Evolutionary conservation across 768 basidiomycete species (phyloP).

Genomic region (Paxillus involutus): DNA sequence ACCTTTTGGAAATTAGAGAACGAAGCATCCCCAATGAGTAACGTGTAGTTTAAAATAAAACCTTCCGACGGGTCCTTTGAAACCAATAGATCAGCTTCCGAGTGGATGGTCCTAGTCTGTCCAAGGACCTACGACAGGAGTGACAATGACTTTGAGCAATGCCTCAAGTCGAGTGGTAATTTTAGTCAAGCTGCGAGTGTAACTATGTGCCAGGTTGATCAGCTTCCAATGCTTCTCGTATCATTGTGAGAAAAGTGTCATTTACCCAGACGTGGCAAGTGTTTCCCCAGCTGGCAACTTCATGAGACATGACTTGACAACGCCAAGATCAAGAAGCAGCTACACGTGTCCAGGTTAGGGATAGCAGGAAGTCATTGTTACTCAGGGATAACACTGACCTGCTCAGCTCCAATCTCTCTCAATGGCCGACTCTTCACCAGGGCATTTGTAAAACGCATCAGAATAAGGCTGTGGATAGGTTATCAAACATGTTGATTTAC

Average conservation of each 20-base stretch:
- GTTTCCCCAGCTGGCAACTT: constrained; percentile 75
- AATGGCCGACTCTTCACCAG: constrained; percentile 90
- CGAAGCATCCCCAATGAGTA: constrained; percentile 91
- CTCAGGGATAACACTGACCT: constrained; percentile 45
- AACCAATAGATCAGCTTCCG: not conserved
- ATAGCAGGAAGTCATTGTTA: not conserved
- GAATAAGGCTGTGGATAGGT: constrained; percentile 56
- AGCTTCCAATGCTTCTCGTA: constrained; percentile 9
- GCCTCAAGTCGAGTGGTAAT: constrained; percentile 83
- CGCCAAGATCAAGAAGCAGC: constrained; percentile 90
- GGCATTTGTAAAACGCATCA: constrained; percentile 86
- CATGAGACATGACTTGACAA: constrained; percentile 76
- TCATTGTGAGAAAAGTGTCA: not conserved
- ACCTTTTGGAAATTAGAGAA: constrained; percentile 99
- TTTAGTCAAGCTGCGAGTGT: constrained; percentile 79
- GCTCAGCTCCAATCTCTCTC: constrained; percentile 92
- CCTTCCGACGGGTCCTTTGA: constrained; percentile 87
- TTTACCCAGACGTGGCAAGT: constrained; percentile 54
- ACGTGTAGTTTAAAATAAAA: constrained; percentile 93
- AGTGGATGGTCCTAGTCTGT: not conserved
- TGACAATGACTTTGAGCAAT: constrained; percentile 92
- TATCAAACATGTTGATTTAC: not conserved
- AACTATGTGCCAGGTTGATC: constrained; percentile 46
- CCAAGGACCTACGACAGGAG: constrained; percentile 68
- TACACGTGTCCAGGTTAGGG: constrained; percentile 28